Conservation (phyloP, 768 basidiomycete genomes). For the Kwoniella mangroviensis region DNA sequence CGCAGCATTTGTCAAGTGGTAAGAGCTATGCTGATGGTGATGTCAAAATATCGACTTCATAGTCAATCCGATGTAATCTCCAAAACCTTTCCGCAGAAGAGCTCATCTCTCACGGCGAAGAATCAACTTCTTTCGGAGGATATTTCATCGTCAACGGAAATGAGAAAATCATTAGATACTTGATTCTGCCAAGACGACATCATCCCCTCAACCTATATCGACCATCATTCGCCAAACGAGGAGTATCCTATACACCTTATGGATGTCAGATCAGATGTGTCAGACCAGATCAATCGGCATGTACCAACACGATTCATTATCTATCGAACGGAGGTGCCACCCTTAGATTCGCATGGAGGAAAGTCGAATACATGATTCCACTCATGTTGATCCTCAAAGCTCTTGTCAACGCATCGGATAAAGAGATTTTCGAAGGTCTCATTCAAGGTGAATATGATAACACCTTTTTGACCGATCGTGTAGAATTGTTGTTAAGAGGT, state of each 20-base stretch:
- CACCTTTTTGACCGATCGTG: conserved; percentile 95
- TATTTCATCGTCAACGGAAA: conserved; percentile 99
- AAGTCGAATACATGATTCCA: conserved; percentile 90
- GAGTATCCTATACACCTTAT: conserved; percentile 90
- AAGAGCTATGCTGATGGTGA: no score
- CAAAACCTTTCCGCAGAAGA: conserved; percentile 80
- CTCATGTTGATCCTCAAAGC: conserved; percentile 96
- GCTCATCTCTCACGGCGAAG: conserved; percentile 87
- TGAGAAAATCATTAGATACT: conserved; percentile 94
- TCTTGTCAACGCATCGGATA: conserved; percentile 85
- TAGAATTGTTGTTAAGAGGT: conserved; percentile 88
- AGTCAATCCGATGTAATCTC: conserved; percentile 94
- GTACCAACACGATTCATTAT: conserved; percentile 97
- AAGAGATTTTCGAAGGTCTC: conserved; percentile 93
- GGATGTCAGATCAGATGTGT: conserved; percentile 96
- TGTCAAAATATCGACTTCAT: not conserved
- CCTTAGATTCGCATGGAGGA: conserved; percentile 93
- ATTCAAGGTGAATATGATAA: conserved; percentile 97
- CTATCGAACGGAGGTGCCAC: conserved; percentile 96
- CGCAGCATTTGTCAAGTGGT: no score
- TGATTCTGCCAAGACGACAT: conserved; percentile 92
- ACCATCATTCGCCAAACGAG: conserved; percentile 87
- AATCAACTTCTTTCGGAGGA: conserved; percentile 97
- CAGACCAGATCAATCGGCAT: conserved; percentile 86
- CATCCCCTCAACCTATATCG: conserved; percentile 92